A percentile compares a stretch with the other conserved stretches of the same genome.
These are phyloP conservation scores for Fagus crenata DNA, from an alignment of 306 rosid genomes.

Conservation along the genomic window DNA sequence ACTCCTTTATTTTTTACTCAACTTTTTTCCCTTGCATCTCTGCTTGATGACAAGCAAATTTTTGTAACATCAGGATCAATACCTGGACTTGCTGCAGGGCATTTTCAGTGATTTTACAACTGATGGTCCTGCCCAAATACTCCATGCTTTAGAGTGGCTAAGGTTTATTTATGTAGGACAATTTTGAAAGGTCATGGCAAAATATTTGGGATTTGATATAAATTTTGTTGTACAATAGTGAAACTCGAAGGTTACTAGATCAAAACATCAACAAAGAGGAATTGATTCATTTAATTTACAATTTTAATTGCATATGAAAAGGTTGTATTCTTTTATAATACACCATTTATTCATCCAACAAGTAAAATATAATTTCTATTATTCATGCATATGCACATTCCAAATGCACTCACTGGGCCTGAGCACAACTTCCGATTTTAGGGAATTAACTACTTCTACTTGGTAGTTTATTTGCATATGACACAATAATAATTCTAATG, in stretches of 20 bases:
- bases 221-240: conserved; percentile 18
- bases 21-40: not conserved
- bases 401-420: too few relatives aligned
- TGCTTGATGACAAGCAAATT: not conserved
- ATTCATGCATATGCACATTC: too few relatives aligned
- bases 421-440: too few relatives aligned
- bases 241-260: conserved; percentile 11
- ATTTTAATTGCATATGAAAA: not conserved
- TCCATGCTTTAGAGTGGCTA: not conserved
- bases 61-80: conserved; percentile 3
- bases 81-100: conserved; percentile 4
- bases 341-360: not conserved
- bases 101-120: not conserved
- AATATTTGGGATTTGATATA: not conserved
- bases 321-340: not conserved
- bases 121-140: not conserved
- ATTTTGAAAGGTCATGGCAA: conserved; percentile 19
- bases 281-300: not conserved
- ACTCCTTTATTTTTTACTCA: not conserved
- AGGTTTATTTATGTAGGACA: not conserved
- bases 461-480: too few relatives aligned
- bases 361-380: too few relatives aligned
- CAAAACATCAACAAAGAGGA: not conserved
- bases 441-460: too few relatives aligned
- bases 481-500: too few relatives aligned